A percentile compares a stretch with the other conserved stretches of the same genome.
Conservation (phyloP, 2,329 filamentous ascomycete genomes). For the Aspergillus transmontanensis region DNA sequence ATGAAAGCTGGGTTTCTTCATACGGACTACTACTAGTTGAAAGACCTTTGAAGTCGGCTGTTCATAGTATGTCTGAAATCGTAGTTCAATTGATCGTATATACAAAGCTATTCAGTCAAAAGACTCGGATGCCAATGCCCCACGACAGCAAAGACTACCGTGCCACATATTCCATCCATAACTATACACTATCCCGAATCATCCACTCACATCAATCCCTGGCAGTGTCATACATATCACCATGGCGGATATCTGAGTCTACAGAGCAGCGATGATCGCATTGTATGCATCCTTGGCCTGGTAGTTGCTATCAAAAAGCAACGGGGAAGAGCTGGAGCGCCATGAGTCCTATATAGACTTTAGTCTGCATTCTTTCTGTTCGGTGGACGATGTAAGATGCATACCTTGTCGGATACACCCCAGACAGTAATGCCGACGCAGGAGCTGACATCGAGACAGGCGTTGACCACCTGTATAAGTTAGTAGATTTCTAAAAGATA, state of each 20-base stretch:
- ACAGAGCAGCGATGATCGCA: conserved; percentile 21
- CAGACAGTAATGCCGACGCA: conserved; percentile 70
- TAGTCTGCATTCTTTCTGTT: neutral
- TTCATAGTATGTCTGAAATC: too few species aligned
- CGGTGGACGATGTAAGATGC: neutral
- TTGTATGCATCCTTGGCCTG: conserved; percentile 47
- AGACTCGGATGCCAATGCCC: rapidly evolving
- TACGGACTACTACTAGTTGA: too few species aligned
- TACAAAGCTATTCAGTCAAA: too few species aligned
- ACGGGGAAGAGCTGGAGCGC: conserved; percentile 39
- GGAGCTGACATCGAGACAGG: conserved; percentile 59
- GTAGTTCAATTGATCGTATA: too few species aligned
- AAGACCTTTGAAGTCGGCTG: too few species aligned
- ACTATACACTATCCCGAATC: neutral
- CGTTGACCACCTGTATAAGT: conserved; percentile 45
- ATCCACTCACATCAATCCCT: too few species aligned
- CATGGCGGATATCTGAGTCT: neutral
- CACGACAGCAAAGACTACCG: too few species aligned
- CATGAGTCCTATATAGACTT: conserved; percentile 38
- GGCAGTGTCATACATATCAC: neutral
- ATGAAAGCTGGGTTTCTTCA: too few species aligned
- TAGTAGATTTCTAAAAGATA: conserved; percentile 24
- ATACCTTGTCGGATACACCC: conserved; percentile 47
- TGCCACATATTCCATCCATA: neutral
- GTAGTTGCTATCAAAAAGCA: conserved; percentile 47